Conservation (phyloP, 2,329 filamentous ascomycete genomes). For the Colletotrichum filicis region DNA sequence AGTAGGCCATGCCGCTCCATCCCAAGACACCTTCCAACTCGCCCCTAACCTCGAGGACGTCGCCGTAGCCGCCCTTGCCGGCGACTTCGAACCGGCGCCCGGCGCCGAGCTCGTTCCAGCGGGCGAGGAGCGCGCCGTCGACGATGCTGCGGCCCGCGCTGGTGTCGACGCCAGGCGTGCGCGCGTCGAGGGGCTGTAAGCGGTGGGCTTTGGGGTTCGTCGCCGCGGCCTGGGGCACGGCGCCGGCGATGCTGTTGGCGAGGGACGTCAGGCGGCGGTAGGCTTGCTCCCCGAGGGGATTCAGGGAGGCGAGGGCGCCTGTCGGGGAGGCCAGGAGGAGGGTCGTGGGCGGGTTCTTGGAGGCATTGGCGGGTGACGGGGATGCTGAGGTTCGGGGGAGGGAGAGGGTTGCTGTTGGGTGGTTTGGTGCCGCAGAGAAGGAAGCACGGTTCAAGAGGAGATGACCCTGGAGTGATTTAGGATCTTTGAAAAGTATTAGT, state of each 20-base stretch:
- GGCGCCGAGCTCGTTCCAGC: constrained; percentile 81
- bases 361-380: constrained; percentile 38
- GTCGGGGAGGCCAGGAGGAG: constrained; percentile 80
- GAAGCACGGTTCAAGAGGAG: constrained; percentile 87
- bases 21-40: constrained; percentile 74
- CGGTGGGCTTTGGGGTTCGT: constrained; percentile 88
- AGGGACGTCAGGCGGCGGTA: constrained; percentile 88
- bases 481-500: constrained; percentile 66
- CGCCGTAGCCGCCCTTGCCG: constrained; percentile 74
- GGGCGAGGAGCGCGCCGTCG: constrained; percentile 79
- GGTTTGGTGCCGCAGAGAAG: constrained; percentile 86
- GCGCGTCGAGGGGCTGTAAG: constrained; percentile 56
- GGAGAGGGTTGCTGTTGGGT: constrained; percentile 78
- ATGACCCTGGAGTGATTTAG: constrained; percentile 90
- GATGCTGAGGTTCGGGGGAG: constrained; percentile 70
- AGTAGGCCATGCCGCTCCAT: constrained; percentile 72
- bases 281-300: constrained; percentile 79
- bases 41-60: constrained; percentile 73
- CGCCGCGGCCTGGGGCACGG: constrained; percentile 80
- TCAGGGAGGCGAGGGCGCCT: constrained; percentile 81
- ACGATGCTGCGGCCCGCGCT: constrained; percentile 75
- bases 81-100: constrained; percentile 79
- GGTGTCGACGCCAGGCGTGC: constrained; percentile 64
- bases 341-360: constrained; percentile 47
- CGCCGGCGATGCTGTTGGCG: constrained; percentile 80